These are phyloP conservation scores for Calonectria pauciramosa DNA, from an alignment of 2,329 filamentous ascomycete genomes.

Conservation along the genomic window DNA sequence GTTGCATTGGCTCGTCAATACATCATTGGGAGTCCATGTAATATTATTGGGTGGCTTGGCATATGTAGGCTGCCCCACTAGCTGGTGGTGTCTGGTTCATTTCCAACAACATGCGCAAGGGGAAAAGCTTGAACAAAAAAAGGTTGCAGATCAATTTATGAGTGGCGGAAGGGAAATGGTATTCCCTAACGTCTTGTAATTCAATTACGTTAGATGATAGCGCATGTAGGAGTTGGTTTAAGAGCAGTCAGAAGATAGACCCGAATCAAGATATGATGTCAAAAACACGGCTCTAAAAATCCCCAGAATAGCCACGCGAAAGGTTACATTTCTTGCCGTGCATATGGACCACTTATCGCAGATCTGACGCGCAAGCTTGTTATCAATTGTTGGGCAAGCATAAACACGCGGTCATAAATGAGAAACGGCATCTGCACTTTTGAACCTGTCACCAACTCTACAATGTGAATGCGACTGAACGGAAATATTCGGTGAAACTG, in stretches of 20 bases:
- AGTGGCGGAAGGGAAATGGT: background rate
- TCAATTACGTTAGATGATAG: background rate
- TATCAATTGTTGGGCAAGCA: background rate
- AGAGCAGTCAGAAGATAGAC: background rate
- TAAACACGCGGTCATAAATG: background rate
- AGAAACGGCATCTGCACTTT: background rate
- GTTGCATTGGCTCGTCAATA: background rate
- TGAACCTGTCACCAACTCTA: background rate
- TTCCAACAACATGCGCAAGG: background rate
- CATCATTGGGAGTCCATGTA: background rate
- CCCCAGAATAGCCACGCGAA: background rate
- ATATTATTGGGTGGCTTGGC: background rate
- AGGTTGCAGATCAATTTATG: background rate
- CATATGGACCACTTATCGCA: background rate
- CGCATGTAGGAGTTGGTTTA: background rate
- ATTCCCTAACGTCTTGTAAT: background rate
- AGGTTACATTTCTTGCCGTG: background rate
- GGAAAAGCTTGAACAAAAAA: background rate
- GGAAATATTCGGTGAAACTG: background rate
- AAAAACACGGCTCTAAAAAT: background rate
- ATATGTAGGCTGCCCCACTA: background rate
- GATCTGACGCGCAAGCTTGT: no score
- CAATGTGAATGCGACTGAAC: background rate
- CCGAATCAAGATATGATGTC: background rate
- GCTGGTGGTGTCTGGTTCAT: background rate